Percentiles rank a stretch among this genome's conserved stretches.
Evolutionary conservation across 345 rosid species (phyloP).

Genomic region (Pistacia atlantica): DNA sequence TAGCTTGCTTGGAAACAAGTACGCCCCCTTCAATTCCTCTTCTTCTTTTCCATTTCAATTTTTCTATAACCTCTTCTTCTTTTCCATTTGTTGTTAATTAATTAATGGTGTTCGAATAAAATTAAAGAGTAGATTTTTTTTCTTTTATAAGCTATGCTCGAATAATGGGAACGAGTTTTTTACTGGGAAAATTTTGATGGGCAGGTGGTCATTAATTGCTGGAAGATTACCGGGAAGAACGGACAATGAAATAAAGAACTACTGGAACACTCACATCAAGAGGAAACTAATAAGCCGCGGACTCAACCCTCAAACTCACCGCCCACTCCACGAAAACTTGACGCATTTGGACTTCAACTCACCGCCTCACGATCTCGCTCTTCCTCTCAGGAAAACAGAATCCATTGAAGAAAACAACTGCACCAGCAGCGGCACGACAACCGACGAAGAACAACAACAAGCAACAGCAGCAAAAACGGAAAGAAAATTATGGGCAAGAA

Average conservation of each 20-base stretch:
- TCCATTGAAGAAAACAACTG: conserved; percentile 47
- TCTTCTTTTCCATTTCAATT: too few relatives aligned
- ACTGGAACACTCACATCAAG: conserved; percentile 61
- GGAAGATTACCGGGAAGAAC: conserved; percentile 57
- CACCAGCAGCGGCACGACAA: conserved; percentile 53
- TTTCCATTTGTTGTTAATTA: too few relatives aligned
- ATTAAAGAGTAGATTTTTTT: too few relatives aligned
- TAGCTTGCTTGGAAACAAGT: conserved; percentile 55
- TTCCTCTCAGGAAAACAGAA: conserved; percentile 25
- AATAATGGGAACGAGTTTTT: too few relatives aligned
- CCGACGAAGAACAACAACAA: conserved; percentile 50
- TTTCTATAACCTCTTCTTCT: too few relatives aligned
- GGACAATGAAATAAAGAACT: conserved; percentile 57
- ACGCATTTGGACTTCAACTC: conserved; percentile 24
- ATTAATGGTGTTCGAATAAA: too few relatives aligned
- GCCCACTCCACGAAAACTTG: conserved; percentile 34
- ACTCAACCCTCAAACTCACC: conserved; percentile 56
- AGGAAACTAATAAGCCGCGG: conserved; percentile 49
- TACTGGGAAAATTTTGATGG: neutral
- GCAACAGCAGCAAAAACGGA: neutral
- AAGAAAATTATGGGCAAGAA: neutral
- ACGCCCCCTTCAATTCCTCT: neutral
- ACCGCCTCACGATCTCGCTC: neutral
- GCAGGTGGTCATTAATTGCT: conserved; percentile 57
- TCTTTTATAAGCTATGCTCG: too few relatives aligned